phyloP scores from a whole-genome alignment of 2,329 filamentous ascomycete species.

The Pezizomycotina sp. region DNA sequence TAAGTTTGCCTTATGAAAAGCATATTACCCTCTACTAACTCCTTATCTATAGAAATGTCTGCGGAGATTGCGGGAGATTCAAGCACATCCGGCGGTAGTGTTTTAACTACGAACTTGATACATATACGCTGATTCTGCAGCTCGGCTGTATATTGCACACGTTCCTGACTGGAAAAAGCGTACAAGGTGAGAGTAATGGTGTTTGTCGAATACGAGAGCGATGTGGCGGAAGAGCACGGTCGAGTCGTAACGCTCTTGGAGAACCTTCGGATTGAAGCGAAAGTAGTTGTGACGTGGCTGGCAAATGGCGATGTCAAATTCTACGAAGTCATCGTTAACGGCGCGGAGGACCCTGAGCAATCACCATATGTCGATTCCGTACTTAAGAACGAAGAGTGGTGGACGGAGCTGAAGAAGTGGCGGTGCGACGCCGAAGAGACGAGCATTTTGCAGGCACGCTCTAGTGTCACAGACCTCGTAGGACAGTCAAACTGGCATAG shows the following conservation, averaged over 20 bases:
- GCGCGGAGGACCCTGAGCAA: conserved; percentile 39
- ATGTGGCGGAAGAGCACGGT: conserved; percentile 61
- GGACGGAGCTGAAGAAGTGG: conserved; percentile 50
- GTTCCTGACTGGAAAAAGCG: conserved; percentile 59
- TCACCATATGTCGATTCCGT: conserved; percentile 47
- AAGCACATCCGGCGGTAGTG: conserved; percentile 29
- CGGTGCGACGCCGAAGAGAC: conserved; percentile 18
- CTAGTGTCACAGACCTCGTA: conserved; percentile 19
- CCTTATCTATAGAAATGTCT: conserved; percentile 48
- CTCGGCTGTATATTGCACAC: conserved; percentile 64
- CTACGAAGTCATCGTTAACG: conserved; percentile 67
- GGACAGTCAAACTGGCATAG: conserved; percentile 19
- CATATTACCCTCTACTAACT: background rate
- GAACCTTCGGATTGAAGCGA: conserved; percentile 65
- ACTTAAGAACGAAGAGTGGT: conserved; percentile 62
- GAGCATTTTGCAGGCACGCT: conserved; percentile 15
- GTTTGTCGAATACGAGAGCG: conserved; percentile 76
- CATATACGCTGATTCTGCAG: conserved; percentile 40
- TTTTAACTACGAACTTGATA: conserved; percentile 78
- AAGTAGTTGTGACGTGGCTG: conserved; percentile 67
- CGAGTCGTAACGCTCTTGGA: conserved; percentile 58
- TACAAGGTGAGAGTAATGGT: conserved; percentile 63
- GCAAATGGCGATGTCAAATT: conserved; percentile 54
- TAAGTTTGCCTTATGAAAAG: conserved; percentile 6
- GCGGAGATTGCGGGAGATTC: conserved; percentile 47